Conservation (phyloP, 768 basidiomycete genomes). For the Bullera alba region DNA sequence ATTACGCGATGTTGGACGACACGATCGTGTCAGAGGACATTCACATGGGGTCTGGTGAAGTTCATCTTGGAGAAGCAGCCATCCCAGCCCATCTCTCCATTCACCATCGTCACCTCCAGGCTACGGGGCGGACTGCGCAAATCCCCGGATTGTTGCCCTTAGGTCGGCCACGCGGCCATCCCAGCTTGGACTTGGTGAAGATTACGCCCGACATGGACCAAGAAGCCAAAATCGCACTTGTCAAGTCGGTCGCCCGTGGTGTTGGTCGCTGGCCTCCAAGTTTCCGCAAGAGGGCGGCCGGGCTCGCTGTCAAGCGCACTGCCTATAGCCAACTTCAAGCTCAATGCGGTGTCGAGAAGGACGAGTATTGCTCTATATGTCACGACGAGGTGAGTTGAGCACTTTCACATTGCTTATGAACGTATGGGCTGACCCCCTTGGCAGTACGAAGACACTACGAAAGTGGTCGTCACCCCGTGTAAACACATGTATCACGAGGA, state of each 20-base stretch:
- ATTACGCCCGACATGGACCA: neutral
- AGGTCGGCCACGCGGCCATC: too few species aligned
- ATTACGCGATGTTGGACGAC: too few species aligned
- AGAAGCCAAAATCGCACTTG: neutral
- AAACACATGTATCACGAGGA: constrained; percentile 38
- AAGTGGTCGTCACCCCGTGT: constrained; percentile 30
- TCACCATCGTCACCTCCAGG: too few species aligned
- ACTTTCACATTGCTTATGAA: neutral
- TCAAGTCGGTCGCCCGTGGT: neutral
- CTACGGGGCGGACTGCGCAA: too few species aligned
- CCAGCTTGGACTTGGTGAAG: neutral
- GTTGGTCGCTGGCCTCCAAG: neutral
- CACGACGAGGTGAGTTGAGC: constrained; percentile 34
- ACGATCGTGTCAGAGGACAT: too few species aligned
- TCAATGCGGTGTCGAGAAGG: constrained; percentile 13
- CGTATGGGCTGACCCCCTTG: neutral
- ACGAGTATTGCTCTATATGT: constrained; percentile 32
- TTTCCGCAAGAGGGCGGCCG: neutral
- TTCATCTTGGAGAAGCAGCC: too few species aligned
- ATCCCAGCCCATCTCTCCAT: too few species aligned
- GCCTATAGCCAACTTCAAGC: neutral
- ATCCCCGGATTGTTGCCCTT: too few species aligned
- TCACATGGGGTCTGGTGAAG: too few species aligned
- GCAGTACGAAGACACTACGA: constrained; percentile 21
- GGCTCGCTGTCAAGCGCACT: neutral